phyloP scores from a whole-genome alignment of 345 rosid genomes.

The Hibiscus trionum region DNA sequence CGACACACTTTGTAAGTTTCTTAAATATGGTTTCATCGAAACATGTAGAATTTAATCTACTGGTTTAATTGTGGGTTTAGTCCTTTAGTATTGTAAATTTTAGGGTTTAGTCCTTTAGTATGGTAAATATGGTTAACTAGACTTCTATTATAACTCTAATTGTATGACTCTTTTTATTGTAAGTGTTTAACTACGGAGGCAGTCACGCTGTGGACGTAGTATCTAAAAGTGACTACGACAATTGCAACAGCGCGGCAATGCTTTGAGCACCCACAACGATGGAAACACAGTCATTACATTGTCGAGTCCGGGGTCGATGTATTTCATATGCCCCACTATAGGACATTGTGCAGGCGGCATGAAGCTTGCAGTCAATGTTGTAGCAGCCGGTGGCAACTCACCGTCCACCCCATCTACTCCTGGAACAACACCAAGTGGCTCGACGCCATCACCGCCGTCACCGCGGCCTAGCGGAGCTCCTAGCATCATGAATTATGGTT shows the following conservation, averaged over 20 bases:
- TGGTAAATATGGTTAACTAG: no score
- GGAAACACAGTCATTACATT: constrained; percentile 30
- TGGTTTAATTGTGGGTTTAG: no score
- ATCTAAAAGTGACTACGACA: constrained; percentile 19
- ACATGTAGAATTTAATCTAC: neutral
- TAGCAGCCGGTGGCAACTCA: constrained; percentile 18
- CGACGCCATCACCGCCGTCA: constrained; percentile 18
- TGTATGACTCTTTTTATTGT: neutral
- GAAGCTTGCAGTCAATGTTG: constrained; percentile 37
- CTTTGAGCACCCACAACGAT: constrained; percentile 13
- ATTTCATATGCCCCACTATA: constrained; percentile 35
- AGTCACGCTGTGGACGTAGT: constrained; percentile 33
- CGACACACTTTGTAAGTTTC: constrained; percentile 33
- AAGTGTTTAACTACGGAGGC: constrained; percentile 35
- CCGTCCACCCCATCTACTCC: constrained; percentile 13
- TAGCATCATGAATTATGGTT: neutral
- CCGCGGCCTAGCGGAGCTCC: constrained; percentile 18
- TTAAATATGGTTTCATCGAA: neutral
- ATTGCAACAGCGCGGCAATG: constrained; percentile 26
- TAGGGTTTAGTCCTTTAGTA: no score
- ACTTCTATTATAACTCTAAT: neutral
- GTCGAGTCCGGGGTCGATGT: constrained; percentile 16
- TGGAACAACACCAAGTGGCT: constrained; percentile 1
- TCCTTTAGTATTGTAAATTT: no score
- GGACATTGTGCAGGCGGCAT: constrained; percentile 48